Evolutionary conservation across 2,329 filamentous ascomycete genomes (phyloP).

Genomic region (Trichothecium sympodiale): DNA sequence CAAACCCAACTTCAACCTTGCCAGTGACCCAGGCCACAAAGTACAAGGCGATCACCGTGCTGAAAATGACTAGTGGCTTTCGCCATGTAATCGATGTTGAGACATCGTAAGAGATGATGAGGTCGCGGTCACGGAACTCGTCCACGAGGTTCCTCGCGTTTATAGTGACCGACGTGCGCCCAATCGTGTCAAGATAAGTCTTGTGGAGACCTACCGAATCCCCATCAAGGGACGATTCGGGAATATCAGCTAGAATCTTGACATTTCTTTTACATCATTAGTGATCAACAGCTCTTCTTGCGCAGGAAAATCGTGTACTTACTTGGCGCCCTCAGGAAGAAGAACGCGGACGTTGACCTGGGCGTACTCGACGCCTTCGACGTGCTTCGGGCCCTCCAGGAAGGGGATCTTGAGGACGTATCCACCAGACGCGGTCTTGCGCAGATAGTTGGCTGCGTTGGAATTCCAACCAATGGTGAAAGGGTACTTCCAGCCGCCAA

Average conservation of each 20-base stretch:
- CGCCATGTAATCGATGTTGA: slow-evolving; percentile 62
- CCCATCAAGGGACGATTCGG: slow-evolving; percentile 47
- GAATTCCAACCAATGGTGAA: slow-evolving; percentile 96
- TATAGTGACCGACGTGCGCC: slow-evolving; percentile 71
- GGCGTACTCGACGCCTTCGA: slow-evolving; percentile 79
- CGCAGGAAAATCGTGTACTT: slow-evolving; percentile 25
- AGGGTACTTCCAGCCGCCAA: slow-evolving; percentile 96
- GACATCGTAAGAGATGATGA: slow-evolving; percentile 84
- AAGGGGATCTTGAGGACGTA: slow-evolving; percentile 87
- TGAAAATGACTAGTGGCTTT: slow-evolving; percentile 77
- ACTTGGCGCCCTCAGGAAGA: slow-evolving; percentile 83
- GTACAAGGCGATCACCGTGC: slow-evolving; percentile 64
- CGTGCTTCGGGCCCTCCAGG: slow-evolving; percentile 79
- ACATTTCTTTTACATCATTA: slow-evolving; percentile 55
- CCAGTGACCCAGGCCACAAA: slow-evolving; percentile 63
- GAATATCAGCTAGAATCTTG: slow-evolving; percentile 64
- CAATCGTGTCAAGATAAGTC: slow-evolving; percentile 89
- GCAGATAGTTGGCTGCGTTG: slow-evolving; percentile 66
- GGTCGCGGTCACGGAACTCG: slow-evolving; percentile 71
- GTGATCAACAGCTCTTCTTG: slow-evolving; percentile 1
- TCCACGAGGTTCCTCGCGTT: slow-evolving; percentile 82
- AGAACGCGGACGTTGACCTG: slow-evolving; percentile 71
- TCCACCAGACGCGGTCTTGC: slow-evolving; percentile 52
- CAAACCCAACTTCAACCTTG: slow-evolving; percentile 71
- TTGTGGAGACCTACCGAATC: slow-evolving; percentile 54